Conservation (phyloP, 768 basidiomycete genomes). For the Hypsizygus marmoreus region DNA sequence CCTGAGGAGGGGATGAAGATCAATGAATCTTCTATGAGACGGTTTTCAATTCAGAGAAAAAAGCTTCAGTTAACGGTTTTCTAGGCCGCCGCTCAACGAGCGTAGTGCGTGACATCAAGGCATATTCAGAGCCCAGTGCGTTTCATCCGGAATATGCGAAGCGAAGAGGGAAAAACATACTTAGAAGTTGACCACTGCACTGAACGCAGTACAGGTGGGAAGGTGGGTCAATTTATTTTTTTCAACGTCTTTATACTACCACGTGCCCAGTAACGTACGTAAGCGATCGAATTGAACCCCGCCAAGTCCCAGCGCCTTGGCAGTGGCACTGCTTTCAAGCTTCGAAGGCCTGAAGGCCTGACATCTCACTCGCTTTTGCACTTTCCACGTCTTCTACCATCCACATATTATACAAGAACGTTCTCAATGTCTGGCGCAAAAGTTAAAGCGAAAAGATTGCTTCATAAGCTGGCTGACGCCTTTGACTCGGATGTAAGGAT, state of each 20-base stretch:
- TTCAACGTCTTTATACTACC: too few relatives aligned
- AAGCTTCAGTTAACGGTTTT: slow-evolving; percentile 31
- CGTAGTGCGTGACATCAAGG: slow-evolving; percentile 32
- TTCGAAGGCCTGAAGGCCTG: too few relatives aligned
- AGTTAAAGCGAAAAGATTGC: slow-evolving; percentile 16
- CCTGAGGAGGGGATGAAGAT: too few relatives aligned
- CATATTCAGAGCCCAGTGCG: slow-evolving; percentile 61
- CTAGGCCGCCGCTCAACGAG: slow-evolving; percentile 34
- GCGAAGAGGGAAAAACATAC: slow-evolving; percentile 11
- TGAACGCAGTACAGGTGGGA: too few relatives aligned
- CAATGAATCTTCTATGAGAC: too few relatives aligned
- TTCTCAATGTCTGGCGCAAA: slow-evolving; percentile 10
- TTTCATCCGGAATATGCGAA: slow-evolving; percentile 41
- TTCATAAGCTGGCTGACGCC: slow-evolving; percentile 23
- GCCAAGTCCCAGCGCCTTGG: too few relatives aligned
- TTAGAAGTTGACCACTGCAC: not conserved
- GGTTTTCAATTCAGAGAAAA: not conserved
- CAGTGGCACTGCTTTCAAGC: too few relatives aligned
- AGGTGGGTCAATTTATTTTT: not conserved
- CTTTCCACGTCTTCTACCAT: too few relatives aligned
- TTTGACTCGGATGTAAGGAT: slow-evolving; percentile 16
- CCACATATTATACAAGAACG: too few relatives aligned
- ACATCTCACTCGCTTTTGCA: too few relatives aligned
- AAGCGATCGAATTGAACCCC: too few relatives aligned
- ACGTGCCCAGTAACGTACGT: too few relatives aligned